Conservation (phyloP, 2,329 filamentous ascomycete genomes). For the Fusarium tupiense region DNA sequence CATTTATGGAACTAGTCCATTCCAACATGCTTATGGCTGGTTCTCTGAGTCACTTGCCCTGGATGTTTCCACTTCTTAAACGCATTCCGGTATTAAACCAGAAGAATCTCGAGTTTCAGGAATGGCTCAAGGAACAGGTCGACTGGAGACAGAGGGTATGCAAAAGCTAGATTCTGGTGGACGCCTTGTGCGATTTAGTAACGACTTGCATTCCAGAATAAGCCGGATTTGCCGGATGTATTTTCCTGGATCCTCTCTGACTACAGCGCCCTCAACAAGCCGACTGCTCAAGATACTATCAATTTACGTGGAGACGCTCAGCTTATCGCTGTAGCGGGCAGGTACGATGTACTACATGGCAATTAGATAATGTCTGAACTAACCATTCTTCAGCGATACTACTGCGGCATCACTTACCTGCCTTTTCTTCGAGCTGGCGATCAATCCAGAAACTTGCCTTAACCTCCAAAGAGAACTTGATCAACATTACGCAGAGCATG, state of each 20-base stretch:
- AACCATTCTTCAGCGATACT: neutral
- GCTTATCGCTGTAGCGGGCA: neutral
- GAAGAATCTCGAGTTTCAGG: neutral
- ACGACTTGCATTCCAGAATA: neutral
- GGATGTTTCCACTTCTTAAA: neutral
- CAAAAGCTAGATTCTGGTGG: rapidly evolving
- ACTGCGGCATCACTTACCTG: neutral
- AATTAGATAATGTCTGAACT: neutral
- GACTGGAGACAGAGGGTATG: neutral
- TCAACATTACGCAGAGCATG: neutral
- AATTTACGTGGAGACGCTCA: neutral
- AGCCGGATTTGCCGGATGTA: neutral
- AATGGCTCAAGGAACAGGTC: neutral
- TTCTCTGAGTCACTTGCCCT: neutral
- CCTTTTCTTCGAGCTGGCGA: neutral
- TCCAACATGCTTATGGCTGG: neutral
- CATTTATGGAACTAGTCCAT: neutral
- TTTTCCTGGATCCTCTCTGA: neutral
- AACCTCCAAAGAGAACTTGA: neutral
- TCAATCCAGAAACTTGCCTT: neutral
- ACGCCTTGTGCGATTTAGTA: rapidly evolving
- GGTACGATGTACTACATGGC: neutral
- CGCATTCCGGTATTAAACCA: neutral
- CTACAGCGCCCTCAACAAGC: neutral
- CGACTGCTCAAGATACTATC: neutral